A percentile compares a stretch with the other conserved stretches of the same genome.
phyloP scores from a whole-genome alignment of 2,329 filamentous ascomycete genomes.

The Neopestalotiopsis clavispora region DNA sequence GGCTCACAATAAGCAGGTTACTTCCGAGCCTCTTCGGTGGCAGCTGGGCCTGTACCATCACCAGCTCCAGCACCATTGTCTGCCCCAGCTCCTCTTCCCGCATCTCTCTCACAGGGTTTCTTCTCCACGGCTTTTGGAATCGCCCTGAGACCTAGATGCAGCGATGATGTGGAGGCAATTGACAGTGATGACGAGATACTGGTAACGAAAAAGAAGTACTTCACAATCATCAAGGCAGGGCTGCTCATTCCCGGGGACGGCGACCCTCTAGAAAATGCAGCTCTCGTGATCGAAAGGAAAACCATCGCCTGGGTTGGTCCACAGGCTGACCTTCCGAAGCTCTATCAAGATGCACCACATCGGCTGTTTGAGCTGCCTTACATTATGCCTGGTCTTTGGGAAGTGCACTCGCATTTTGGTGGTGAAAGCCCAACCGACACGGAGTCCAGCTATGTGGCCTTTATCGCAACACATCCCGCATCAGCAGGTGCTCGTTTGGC shows the following conservation, averaged over 20 bases:
- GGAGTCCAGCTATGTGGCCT: constrained; percentile 22
- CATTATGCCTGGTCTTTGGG: constrained; percentile 42
- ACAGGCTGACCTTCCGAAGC: constrained; percentile 30
- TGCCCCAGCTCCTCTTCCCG: neutral
- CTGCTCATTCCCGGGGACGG: constrained; percentile 45
- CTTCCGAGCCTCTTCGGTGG: constrained; percentile 9
- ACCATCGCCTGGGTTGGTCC: constrained; percentile 44
- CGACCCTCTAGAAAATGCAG: constrained; percentile 36
- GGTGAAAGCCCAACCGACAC: constrained; percentile 26
- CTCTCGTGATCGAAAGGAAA: constrained; percentile 41
- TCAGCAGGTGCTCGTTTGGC: constrained; percentile 37
- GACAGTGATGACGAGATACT: constrained; percentile 2
- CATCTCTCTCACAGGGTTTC: constrained; percentile 18
- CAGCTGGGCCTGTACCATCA: neutral
- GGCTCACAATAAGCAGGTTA: neutral
- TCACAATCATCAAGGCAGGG: constrained; percentile 39
- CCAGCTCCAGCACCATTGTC: too few species aligned
- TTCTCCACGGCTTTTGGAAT: constrained; percentile 37
- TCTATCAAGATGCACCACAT: constrained; percentile 35
- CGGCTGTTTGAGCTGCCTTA: constrained; percentile 32
- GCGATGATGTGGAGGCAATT: constrained; percentile 3
- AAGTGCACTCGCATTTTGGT: constrained; percentile 39
- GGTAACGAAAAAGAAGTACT: constrained; percentile 31
- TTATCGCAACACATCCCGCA: constrained; percentile 36
- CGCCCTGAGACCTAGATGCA: constrained; percentile 26